phyloP scores from a whole-genome alignment of 2,329 filamentous ascomycete genomes.

The Coniella vitis region DNA sequence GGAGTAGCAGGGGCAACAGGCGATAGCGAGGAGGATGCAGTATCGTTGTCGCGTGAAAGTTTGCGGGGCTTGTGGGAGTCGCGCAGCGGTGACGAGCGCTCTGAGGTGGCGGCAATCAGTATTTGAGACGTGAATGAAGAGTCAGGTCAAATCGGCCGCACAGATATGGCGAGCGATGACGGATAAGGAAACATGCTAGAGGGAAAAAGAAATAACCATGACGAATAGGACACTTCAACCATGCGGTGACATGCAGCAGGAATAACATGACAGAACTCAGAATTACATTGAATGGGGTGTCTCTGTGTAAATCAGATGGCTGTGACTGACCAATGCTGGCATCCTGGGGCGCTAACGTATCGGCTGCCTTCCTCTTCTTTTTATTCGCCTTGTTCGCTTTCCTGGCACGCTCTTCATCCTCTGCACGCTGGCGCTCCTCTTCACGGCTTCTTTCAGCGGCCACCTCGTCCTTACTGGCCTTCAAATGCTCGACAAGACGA shows the following conservation, averaged over 20 bases:
- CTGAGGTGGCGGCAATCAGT: conserved; percentile 27
- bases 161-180: neutral
- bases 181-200: neutral
- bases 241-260: neutral
- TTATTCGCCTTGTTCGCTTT: conserved; percentile 62
- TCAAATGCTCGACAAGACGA: conserved; percentile 58
- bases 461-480: conserved; percentile 51
- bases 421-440: conserved; percentile 43
- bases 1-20: conserved; percentile 46
- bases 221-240: too few species aligned
- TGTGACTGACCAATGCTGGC: conserved; percentile 26
- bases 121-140: neutral
- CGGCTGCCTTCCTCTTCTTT: conserved; percentile 72
- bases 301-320: neutral
- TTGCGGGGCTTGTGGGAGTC: conserved; percentile 45
- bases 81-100: conserved; percentile 47
- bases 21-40: conserved; percentile 54
- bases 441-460: conserved; percentile 39
- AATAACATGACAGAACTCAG: neutral
- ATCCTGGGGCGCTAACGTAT: conserved; percentile 51
- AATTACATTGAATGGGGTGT: neutral
- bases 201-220: too few species aligned
- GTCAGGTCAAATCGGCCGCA: neutral
- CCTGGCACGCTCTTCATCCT: conserved; percentile 38
- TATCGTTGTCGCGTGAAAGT: conserved; percentile 45